Evolutionary conservation across 2,329 filamentous ascomycete genomes (phyloP), one percentile per base, ranked within the genome.

Genomic region (Dothidotthia symphoricarpi): DNA sequence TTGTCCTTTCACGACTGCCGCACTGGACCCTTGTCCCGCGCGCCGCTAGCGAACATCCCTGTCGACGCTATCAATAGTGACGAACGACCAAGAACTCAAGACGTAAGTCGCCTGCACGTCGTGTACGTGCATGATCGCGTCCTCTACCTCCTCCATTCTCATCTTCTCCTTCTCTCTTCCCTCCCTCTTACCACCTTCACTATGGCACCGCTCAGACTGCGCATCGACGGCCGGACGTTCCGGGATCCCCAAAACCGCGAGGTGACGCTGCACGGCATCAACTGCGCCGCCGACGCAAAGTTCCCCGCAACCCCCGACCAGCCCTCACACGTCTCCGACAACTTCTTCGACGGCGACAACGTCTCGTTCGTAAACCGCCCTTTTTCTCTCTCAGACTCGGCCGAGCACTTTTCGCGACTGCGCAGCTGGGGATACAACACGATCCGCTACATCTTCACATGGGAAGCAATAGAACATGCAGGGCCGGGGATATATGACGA

Each of bases 391-490:
- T 81, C 87, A 33, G 88, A 96, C 51, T 88, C 93, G 1, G 84
- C 88, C 56, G 75, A 79, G 12, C 93, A 98, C 66, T 96, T 98
- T 66, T 79, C 86, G 10, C 80, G 90, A 28, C 70, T 98, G 49
- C 87, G 85, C 57, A 83, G 85, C 57, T 95, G 85, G 75, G 93
- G 93, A 11, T 98, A 95, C 75, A 98, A 97, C 67, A 90, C 88
- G 0, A 90, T 98, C 52, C 81, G 93, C 61, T 98, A 98, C 68
- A 75, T 98, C 53, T 98, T 97, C 64, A 97, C 93, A 0, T 98
- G 93, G 93, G 93, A 98, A 69, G 91, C 93, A n/a, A 86, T 98
- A 63, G 93, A 98, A 69, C 86, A 93, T 41, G 83, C 82, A 1
- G 91, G 91, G 0, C 93, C 94, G 0, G 88, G 90, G 1, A 83